Evolutionary conservation across 805 yeast species (phyloP), one percentile per base, ranked within the genome.

Genomic region (Jamesozyma piceae): DNA sequence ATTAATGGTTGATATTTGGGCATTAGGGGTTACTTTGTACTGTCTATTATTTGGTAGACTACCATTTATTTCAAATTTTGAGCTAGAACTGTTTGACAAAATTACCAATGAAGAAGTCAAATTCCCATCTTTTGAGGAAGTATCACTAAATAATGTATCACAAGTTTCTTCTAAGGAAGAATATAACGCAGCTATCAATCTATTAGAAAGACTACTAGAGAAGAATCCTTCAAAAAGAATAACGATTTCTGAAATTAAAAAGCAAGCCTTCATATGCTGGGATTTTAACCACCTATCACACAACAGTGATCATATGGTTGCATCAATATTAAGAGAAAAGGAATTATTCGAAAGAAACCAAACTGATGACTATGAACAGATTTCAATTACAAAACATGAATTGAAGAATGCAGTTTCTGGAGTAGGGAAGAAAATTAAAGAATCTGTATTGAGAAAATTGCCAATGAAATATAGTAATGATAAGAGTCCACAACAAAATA

Each of bases 1-100:
- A 42, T 72, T 81, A 57, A 88, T 86, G 63, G 85, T 92, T 44
- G 98, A 92, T 64, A 82, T 92, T n/a, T 92, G 98, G 98, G 95
- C 98, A 0, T 64, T 88, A 21, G 98, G 98, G 10, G 88, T 90
- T 3, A 89, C 97, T 0, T 65, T 92, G 17, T 90, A 80, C 62
- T 89, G 97, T 59, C 67, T 92, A 31, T 59, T 90, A n/a, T 90
- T 85, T 65, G 98, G 98, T 11, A 71, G 73, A 47, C 74, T 92
- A 35, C 98, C 98, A 2, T 92, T 90, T 60, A 77, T 80, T 56
- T 79, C 85, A 26, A 96, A 89, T 54, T 89, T 75, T 63, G 94
- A 83, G 45, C 42, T 63, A 37, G 53, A 55, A 43, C 68, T 92
- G 42, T 89, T 90, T 62, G 82, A 82, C 43, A 88, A 80, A 13